Percentiles rank a stretch among this genome's conserved stretches.
Evolutionary conservation across 441 rosid species (phyloP).

Genomic region (Populus hybrid): DNA sequence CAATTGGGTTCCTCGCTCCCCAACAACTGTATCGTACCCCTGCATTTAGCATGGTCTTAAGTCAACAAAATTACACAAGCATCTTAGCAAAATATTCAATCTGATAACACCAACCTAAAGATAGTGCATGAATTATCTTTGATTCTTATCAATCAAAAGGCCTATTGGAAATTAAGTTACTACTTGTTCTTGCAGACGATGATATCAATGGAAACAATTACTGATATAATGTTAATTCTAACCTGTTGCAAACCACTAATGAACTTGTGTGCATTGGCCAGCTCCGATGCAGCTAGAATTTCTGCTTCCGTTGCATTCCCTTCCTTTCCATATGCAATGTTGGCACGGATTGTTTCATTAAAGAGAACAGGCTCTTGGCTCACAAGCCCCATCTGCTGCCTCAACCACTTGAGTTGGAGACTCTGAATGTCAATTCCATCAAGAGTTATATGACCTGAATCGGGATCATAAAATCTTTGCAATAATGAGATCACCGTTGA

Average conservation of each 20-base stretch:
- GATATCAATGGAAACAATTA: too few relatives aligned
- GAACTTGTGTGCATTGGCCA: conserved; percentile 75
- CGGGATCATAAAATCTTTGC: conserved; percentile 75
- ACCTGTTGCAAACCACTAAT: conserved; percentile 66
- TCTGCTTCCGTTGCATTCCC: conserved; percentile 58
- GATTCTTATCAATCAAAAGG: too few relatives aligned
- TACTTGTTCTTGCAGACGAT: neutral
- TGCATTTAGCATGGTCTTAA: conserved; percentile 33
- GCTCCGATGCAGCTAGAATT: conserved; percentile 51
- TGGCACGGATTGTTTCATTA: conserved; percentile 62
- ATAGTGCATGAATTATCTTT: neutral
- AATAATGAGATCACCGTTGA: conserved; percentile 61
- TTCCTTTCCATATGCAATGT: conserved; percentile 69
- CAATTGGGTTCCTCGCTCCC: conserved; percentile 72
- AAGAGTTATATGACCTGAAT: conserved; percentile 59
- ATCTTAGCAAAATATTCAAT: neutral
- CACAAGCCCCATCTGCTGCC: conserved; percentile 69
- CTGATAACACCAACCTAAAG: neutral
- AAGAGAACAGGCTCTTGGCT: conserved; percentile 74
- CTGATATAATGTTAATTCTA: neutral
- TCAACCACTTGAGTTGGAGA: conserved; percentile 55
- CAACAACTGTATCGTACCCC: conserved; percentile 67
- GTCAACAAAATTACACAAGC: conserved; percentile 12
- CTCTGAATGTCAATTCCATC: conserved; percentile 46
- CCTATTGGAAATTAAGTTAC: too few relatives aligned